Conservation (phyloP, 2,329 filamentous ascomycete genomes). For the Colletotrichum higginsianum region DNA sequence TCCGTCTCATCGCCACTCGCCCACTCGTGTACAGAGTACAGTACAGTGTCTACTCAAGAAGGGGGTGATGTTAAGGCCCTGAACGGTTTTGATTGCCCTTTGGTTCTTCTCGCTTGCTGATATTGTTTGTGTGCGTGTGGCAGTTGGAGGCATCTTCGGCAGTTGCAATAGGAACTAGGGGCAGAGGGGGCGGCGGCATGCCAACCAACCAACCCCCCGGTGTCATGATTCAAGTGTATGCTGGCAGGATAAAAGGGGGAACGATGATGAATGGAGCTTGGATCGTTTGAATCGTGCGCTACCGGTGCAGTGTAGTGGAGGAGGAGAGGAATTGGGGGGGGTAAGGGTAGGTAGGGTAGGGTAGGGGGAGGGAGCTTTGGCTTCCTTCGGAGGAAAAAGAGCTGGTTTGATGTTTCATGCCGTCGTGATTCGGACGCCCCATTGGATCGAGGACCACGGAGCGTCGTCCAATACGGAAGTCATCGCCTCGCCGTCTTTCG, state of each 20-base stretch:
- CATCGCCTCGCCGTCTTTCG: constrained; percentile 18
- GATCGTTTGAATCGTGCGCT: constrained; percentile 22
- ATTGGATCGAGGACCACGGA: constrained; percentile 31
- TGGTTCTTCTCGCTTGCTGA: too few relatives aligned
- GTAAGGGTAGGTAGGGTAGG: too few relatives aligned
- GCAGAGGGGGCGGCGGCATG: too few relatives aligned
- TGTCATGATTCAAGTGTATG: constrained; percentile 16
- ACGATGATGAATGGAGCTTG: constrained; percentile 19
- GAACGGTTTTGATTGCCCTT: too few relatives aligned
- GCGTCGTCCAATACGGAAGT: constrained; percentile 34
- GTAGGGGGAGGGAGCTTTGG: constrained; percentile 13
- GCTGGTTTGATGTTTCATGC: constrained; percentile 34
- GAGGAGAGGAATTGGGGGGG: too few relatives aligned
- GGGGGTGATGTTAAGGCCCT: too few relatives aligned
- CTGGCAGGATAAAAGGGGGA: not conserved
- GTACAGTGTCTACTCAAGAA: too few relatives aligned
- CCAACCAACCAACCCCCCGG: not conserved
- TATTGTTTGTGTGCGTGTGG: too few relatives aligned
- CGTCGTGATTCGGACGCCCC: not conserved
- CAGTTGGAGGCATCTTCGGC: too few relatives aligned
- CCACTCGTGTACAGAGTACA: too few relatives aligned
- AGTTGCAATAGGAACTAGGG: too few relatives aligned
- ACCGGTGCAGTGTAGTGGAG: constrained; percentile 20
- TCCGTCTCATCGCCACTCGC: too few relatives aligned
- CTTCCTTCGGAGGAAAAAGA: constrained; percentile 15